Evolutionary conservation across 352 stramenopile genomes (phyloP).

Genomic region (Blastocystis sp.): DNA sequence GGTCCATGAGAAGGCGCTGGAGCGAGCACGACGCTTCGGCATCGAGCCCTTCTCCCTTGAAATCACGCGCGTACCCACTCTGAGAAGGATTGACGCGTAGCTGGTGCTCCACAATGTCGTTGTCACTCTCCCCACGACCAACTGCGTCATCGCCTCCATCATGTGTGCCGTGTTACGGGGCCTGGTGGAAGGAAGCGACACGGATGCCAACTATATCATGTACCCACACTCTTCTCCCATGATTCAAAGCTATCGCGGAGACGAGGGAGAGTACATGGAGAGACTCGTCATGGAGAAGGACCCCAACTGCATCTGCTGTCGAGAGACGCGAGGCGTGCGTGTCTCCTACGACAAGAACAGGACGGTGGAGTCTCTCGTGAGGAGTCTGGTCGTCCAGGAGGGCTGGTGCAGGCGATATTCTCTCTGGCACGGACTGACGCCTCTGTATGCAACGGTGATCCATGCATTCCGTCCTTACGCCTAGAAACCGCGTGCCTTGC

Average conservation of each 20-base stretch:
- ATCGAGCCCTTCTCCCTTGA: constrained; percentile 25
- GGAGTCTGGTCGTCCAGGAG: neutral
- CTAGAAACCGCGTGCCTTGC: neutral
- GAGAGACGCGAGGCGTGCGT: neutral
- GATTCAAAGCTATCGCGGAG: constrained; percentile 22
- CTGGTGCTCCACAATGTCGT: constrained; percentile 7
- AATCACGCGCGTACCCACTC: neutral
- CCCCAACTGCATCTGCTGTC: neutral
- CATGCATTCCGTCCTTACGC: neutral
- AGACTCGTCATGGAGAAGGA: constrained; percentile 37
- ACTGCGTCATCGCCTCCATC: constrained; percentile 3
- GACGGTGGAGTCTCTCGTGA: neutral
- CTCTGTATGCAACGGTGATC: neutral
- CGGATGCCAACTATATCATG: constrained; percentile 15
- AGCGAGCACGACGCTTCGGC: constrained; percentile 1
- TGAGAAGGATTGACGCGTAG: neutral
- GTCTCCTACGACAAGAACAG: neutral
- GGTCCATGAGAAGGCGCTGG: neutral
- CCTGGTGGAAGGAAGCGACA: neutral
- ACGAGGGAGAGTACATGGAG: constrained; percentile 35
- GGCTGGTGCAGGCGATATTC: neutral
- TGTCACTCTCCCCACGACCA: constrained; percentile 19
- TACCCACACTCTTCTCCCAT: neutral
- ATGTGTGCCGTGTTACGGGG: neutral
- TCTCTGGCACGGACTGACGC: neutral